Evolutionary conservation across 2,329 filamentous ascomycete genomes (phyloP).

Genomic region (Arthroderma uncinatum): DNA sequence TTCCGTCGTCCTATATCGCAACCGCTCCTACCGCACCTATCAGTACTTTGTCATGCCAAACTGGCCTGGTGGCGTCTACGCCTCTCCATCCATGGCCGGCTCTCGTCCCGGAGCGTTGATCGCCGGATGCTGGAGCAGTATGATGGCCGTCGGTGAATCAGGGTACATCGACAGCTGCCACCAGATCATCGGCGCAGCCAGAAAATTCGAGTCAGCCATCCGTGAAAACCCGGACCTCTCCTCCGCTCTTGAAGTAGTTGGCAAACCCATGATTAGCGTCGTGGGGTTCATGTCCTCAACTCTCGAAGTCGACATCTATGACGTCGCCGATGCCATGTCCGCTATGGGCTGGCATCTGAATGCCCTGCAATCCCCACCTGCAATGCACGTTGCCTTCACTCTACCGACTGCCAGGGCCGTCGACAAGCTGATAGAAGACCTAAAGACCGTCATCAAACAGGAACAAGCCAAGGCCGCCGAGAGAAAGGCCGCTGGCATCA

Average conservation of each 20-base stretch:
- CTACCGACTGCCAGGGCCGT: conserved; percentile 71
- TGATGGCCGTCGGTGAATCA: conserved; percentile 77
- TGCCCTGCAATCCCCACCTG: conserved; percentile 78
- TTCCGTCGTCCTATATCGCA: conserved; percentile 84
- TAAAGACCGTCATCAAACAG: conserved; percentile 46
- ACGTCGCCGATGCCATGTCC: conserved; percentile 81
- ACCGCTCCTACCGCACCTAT: conserved; percentile 63
- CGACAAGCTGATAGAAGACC: conserved; percentile 65
- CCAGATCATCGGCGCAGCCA: conserved; percentile 76
- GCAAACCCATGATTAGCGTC: conserved; percentile 77
- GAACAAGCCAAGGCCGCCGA: conserved; percentile 74
- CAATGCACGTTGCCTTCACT: conserved; percentile 89
- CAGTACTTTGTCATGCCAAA: conserved; percentile 95
- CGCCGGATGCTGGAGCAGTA: conserved; percentile 84
- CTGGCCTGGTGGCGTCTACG: conserved; percentile 94
- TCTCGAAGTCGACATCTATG: conserved; percentile 71
- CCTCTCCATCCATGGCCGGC: conserved; percentile 81
- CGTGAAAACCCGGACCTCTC: conserved; percentile 56
- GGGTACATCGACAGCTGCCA: conserved; percentile 82
- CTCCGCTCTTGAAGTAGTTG: conserved; percentile 66
- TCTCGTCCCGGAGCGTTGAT: conserved; percentile 89
- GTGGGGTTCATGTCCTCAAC: conserved; percentile 72
- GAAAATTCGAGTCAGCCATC: conserved; percentile 68
- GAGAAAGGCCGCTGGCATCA: conserved; percentile 50
- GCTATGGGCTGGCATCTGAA: conserved; percentile 89